phyloP scores from a whole-genome alignment of 116 monocot genomes.

The Papilionanthe hybrid region DNA sequence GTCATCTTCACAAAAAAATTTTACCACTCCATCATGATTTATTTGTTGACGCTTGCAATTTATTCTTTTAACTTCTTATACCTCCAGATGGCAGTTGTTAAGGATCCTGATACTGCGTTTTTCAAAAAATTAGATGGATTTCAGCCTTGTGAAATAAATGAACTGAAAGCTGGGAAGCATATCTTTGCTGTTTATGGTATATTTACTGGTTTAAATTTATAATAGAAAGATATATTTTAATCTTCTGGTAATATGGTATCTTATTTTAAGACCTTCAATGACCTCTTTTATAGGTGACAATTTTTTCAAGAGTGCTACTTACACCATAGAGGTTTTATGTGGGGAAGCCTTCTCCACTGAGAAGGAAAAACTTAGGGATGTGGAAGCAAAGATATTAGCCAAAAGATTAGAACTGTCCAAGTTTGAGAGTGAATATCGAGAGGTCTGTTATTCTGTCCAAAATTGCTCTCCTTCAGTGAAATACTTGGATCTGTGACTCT shows the following conservation, averaged over 20 bases:
- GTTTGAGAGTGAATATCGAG: constrained; percentile 88
- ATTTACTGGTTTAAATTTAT: neutral
- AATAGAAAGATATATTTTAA: neutral
- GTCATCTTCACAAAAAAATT: neutral
- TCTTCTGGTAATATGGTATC: neutral
- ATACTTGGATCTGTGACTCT: neutral
- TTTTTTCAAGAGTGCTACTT: constrained; percentile 80
- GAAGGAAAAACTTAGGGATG: constrained; percentile 60
- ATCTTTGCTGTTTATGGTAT: constrained; percentile 90
- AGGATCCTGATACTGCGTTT: constrained; percentile 72
- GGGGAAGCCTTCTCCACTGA: constrained; percentile 69
- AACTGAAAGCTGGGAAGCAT: constrained; percentile 85
- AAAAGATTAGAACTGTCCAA: constrained; percentile 83
- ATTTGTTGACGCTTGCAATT: neutral
- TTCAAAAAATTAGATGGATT: constrained; percentile 97
- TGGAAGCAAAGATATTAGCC: constrained; percentile 69
- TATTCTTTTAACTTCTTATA: constrained; percentile 6
- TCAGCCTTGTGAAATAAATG: constrained; percentile 92
- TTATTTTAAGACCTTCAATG: constrained; percentile 8
- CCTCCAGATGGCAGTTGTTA: constrained; percentile 44
- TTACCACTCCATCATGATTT: neutral
- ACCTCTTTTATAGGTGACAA: constrained; percentile 61
- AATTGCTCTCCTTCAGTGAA: neutral
- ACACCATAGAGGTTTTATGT: constrained; percentile 75
- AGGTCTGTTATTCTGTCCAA: constrained; percentile 34